Percentiles rank a stretch among this genome's conserved stretches.
phyloP scores from a whole-genome alignment of 805 yeast species.

The Yueomyces sp. region DNA sequence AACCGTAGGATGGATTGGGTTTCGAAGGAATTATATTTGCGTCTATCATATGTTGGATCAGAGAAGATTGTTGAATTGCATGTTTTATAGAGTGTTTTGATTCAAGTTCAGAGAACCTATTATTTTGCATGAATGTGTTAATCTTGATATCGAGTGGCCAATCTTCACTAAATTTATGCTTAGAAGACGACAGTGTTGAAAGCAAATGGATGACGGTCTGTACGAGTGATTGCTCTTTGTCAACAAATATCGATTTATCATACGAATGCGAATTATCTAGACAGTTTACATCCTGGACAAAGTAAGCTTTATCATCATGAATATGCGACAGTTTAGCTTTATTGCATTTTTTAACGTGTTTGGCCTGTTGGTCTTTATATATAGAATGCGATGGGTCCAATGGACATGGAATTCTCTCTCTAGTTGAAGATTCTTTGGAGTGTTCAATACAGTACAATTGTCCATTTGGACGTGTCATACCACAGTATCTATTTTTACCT shows the following conservation, averaged over 20 bases:
- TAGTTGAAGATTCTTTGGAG: slow-evolving; percentile 1
- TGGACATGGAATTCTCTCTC: slow-evolving; percentile 47
- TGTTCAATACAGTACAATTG: slow-evolving; percentile 58
- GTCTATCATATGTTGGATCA: slow-evolving; percentile 52
- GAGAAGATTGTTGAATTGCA: slow-evolving; percentile 68
- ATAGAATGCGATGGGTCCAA: slow-evolving; percentile 63
- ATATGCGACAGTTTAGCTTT: slow-evolving; percentile 24
- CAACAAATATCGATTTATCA: not conserved
- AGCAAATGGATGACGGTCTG: too few relatives aligned
- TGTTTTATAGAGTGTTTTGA: slow-evolving; percentile 36
- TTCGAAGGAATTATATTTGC: slow-evolving; percentile 25
- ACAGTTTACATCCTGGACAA: slow-evolving; percentile 31
- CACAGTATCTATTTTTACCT: slow-evolving; percentile 19
- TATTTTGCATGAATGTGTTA: slow-evolving; percentile 17
- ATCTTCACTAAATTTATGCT: not conserved
- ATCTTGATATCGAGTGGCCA: not conserved
- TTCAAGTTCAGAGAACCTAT: slow-evolving; percentile 33
- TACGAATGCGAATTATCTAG: not conserved
- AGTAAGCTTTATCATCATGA: slow-evolving; percentile 37
- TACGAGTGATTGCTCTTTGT: not conserved
- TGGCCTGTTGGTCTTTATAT: slow-evolving; percentile 41
- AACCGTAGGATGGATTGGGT: slow-evolving; percentile 15
- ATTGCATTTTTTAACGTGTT: slow-evolving; percentile 53
- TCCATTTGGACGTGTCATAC: slow-evolving; percentile 15
- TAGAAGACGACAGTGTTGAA: too few relatives aligned